Evolutionary conservation across 352 stramenopile genomes (phyloP).

Genomic region (Phytopythium mirpurense): DNA sequence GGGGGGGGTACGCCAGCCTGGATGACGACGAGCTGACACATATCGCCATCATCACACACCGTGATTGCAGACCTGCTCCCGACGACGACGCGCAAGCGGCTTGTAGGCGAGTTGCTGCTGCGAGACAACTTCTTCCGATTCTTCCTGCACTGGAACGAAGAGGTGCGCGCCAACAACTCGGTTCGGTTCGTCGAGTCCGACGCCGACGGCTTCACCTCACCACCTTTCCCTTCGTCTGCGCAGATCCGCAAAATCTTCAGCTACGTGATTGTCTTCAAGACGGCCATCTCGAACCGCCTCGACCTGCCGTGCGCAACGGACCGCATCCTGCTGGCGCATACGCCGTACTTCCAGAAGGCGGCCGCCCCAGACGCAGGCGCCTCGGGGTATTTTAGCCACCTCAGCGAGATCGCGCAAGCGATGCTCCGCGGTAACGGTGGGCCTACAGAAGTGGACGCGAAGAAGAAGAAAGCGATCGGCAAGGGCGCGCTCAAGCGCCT

Average conservation of each 20-base stretch:
- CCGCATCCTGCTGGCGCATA: slow-evolving; percentile 68
- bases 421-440: slow-evolving; percentile 34
- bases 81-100: slow-evolving; percentile 46
- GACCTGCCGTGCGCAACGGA: slow-evolving; percentile 69
- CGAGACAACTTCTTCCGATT: slow-evolving; percentile 86
- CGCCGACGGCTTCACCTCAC: no score
- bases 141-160: slow-evolving; percentile 88
- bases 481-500: slow-evolving; percentile 51
- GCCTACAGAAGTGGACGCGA: slow-evolving; percentile 24
- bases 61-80: slow-evolving; percentile 50
- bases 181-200: no score
- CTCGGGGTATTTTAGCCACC: slow-evolving; percentile 61
- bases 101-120: slow-evolving; percentile 71
- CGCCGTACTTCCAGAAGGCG: slow-evolving; percentile 55
- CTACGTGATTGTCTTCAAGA: slow-evolving; percentile 85
- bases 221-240: slow-evolving; percentile 2
- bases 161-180: slow-evolving; percentile 34
- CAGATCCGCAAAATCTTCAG: slow-evolving; percentile 84
- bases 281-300: slow-evolving; percentile 65
- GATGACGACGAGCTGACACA: no score
- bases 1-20: no score
- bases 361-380: slow-evolving; percentile 25
- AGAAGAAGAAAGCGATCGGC: slow-evolving; percentile 40
- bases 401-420: slow-evolving; percentile 67
- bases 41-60: no score